Evolutionary conservation across 2,329 filamentous ascomycete species (phyloP).

Genomic region (Aspergillus thermomutatus): DNA sequence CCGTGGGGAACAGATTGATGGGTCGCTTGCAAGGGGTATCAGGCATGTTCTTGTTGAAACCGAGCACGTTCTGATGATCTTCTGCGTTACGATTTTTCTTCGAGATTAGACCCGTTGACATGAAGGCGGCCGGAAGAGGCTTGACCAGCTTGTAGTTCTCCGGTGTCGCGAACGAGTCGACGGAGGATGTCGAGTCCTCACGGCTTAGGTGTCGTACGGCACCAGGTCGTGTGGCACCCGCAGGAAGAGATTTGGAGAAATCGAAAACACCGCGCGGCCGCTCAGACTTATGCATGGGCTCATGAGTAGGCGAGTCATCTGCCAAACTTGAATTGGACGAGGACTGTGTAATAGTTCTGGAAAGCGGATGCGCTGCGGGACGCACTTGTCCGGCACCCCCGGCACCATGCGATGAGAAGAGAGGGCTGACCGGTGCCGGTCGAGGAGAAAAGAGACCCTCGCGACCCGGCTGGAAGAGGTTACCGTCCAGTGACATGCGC

Average conservation of each 20-base stretch:
- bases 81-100: slow-evolving; percentile 88
- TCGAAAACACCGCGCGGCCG: slow-evolving; percentile 51
- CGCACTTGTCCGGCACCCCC: slow-evolving; percentile 37
- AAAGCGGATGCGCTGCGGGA: slow-evolving; percentile 69
- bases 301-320: slow-evolving; percentile 68
- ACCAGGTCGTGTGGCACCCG: slow-evolving; percentile 57
- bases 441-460: slow-evolving; percentile 65
- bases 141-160: slow-evolving; percentile 72
- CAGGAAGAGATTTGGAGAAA: slow-evolving; percentile 74
- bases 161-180: slow-evolving; percentile 67
- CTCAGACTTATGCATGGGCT: slow-evolving; percentile 54
- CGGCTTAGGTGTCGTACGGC: slow-evolving; percentile 42
- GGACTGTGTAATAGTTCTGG: slow-evolving; percentile 80
- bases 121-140: slow-evolving; percentile 78
- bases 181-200: slow-evolving; percentile 47
- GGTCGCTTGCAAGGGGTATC: slow-evolving; percentile 96
- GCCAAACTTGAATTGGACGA: slow-evolving; percentile 75
- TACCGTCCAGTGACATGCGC: slow-evolving; percentile 76
- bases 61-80: slow-evolving; percentile 52
- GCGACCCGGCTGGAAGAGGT: slow-evolving; percentile 59
- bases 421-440: slow-evolving; percentile 52
- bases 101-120: slow-evolving; percentile 90
- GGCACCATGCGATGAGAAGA: slow-evolving; percentile 30
- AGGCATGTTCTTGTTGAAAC: slow-evolving; percentile 67
- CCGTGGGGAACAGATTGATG: slow-evolving; percentile 64